phyloP scores from a whole-genome alignment of 352 stramenopile species.

The Phytopythium delawarense region DNA sequence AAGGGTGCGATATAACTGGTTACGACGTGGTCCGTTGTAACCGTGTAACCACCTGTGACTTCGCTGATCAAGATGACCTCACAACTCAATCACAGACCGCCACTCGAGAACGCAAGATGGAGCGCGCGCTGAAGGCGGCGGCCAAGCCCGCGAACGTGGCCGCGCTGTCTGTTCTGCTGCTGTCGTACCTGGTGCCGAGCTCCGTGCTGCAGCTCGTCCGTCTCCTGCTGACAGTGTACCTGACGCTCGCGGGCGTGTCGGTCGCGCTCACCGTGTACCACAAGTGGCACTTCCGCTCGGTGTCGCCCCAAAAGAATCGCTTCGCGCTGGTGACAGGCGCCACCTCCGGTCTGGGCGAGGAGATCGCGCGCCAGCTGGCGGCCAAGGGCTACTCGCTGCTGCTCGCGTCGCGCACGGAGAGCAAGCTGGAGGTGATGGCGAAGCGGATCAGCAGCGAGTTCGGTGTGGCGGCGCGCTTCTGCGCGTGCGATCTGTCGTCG shows the following conservation, averaged over 20 bases:
- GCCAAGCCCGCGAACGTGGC: conserved; percentile 15
- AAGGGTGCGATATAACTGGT: too few relatives aligned
- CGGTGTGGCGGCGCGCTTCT: conserved; percentile 32
- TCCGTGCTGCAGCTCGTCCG: conserved; percentile 18
- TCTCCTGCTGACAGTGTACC: conserved; percentile 26
- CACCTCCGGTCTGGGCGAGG: conserved; percentile 58
- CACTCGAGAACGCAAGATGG: background rate
- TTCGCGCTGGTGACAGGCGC: conserved; percentile 65
- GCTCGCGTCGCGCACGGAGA: conserved; percentile 37
- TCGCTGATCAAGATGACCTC: background rate
- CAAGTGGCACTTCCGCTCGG: conserved; percentile 36
- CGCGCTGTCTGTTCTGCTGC: conserved; percentile 19
- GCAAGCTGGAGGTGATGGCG: conserved; percentile 48
- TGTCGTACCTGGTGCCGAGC: conserved; percentile 18
- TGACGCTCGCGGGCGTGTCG: conserved; percentile 30
- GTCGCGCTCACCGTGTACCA: conserved; percentile 44
- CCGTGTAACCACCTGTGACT: too few relatives aligned
- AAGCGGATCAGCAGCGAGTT: conserved; percentile 45
- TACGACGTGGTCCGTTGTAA: too few relatives aligned
- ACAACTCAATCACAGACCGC: background rate
- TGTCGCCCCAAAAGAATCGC: conserved; percentile 13
- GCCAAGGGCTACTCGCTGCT: conserved; percentile 63
- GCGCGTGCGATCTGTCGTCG: conserved; percentile 39
- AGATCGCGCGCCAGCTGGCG: conserved; percentile 62
- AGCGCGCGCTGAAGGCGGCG: background rate